These are phyloP conservation scores for Colletotrichum karsti DNA, from an alignment of 2,329 filamentous ascomycete genomes.

Conservation along the genomic window DNA sequence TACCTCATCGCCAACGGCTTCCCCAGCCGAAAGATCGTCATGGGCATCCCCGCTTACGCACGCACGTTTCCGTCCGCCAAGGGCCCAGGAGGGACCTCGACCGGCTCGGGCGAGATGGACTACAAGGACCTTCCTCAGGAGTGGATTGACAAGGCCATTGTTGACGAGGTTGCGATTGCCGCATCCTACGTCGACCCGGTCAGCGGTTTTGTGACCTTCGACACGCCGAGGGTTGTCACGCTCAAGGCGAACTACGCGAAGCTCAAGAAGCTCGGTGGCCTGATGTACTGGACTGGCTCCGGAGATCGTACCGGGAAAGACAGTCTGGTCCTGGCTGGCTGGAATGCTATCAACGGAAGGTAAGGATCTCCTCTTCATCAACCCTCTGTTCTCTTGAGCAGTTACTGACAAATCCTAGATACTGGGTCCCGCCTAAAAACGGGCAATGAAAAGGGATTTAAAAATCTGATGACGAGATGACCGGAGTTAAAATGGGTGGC, in stretches of 20 bases:
- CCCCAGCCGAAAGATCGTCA: constrained; percentile 63
- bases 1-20: constrained; percentile 64
- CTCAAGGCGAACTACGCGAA: constrained; percentile 69
- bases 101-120: constrained; percentile 62
- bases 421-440: neutral
- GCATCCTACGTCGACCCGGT: constrained; percentile 62
- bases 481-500: neutral
- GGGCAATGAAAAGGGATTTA: neutral
- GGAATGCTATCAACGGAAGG: constrained; percentile 52
- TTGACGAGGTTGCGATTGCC: constrained; percentile 62
- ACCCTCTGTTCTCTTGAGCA: neutral
- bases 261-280: constrained; percentile 61
- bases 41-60: constrained; percentile 72
- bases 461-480: neutral
- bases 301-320: constrained; percentile 62
- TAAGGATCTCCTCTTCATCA: neutral
- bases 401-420: neutral
- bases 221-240: constrained; percentile 67
- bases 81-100: constrained; percentile 62
- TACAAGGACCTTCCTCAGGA: constrained; percentile 67
- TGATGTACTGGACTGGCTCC: constrained; percentile 76
- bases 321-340: constrained; percentile 70
- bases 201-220: constrained; percentile 69
- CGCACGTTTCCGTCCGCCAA: constrained; percentile 65
- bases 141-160: constrained; percentile 48